Base-by-base conservation (phyloP, 768 basidiomycete genomes). In the Mycena polygramma region DNA sequence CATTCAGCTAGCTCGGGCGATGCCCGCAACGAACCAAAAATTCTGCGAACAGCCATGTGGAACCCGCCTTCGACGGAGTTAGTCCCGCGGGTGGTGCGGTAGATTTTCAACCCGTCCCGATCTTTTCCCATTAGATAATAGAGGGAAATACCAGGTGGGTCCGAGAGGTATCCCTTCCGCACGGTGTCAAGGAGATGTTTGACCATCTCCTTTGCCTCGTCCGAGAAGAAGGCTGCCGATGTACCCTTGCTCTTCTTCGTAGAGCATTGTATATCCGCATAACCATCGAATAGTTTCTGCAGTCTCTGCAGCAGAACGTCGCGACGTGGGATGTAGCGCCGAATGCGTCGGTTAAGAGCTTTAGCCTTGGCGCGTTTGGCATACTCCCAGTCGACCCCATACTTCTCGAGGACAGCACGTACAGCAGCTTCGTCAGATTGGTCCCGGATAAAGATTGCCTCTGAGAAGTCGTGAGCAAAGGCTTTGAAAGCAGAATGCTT, bases 61-160 rank as follows among this genome's bases (percentile, higher is more conserved):
- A 52, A 52, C 1, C 51, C 51, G 22, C 51, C 51, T 24, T 52
- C 51, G 11, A 52, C n/a, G 2, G 51, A 52, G 51, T 52, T 52
- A 4, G 51, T 52, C 51, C 51, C 51, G 14, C 51, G 51, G 19
- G 26, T 24, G 14, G 51, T 52, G 51, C 51, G 51, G 51, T 52
- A 52, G 11, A 52, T n/a, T n/a, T 52, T 52, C 22, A 52, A 24
- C 22, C 51, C 51, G 22, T 52, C 51, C 4, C 51, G 51, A 52
- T 52, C 22, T 24, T 52, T 52, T 13, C 51, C 51, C 51, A 52
- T 52, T 26, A 52, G 22, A 52, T 52, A 52, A 52, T 52, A 52
- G 11, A 52, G 51, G 4, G 51, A 30, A 41, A 46, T 46, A 46
- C 19, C 19, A 17, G 45, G 45, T 17, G 15, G 45, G 45, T 46